A percentile compares a stretch with the other conserved stretches of the same genome.
Evolutionary conservation across 805 yeast genomes (phyloP).

Genomic region (Zygosaccharomyces siamensis): DNA sequence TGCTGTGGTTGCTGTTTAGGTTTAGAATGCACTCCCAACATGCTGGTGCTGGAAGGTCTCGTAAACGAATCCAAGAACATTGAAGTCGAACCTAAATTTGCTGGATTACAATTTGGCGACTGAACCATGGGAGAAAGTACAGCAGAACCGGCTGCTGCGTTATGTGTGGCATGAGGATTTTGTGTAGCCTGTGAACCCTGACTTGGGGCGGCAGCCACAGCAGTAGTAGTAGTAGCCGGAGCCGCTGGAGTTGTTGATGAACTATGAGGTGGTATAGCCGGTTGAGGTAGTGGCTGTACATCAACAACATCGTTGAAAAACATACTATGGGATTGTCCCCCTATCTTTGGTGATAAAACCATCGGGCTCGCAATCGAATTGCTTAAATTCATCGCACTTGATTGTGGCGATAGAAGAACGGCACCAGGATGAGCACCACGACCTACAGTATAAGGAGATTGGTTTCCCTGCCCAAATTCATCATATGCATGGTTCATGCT

Average conservation of each 20-base stretch:
- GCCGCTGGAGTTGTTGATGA: neutral
- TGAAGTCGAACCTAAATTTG: slow-evolving; percentile 13
- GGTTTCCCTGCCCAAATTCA: slow-evolving; percentile 25
- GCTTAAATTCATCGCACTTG: slow-evolving; percentile 21
- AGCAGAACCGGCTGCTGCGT: slow-evolving; percentile 32
- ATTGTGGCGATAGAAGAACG: slow-evolving; percentile 35
- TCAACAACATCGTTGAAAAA: slow-evolving; percentile 25
- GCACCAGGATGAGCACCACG: slow-evolving; percentile 42
- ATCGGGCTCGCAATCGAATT: slow-evolving; percentile 16
- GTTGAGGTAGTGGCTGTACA: slow-evolving; percentile 19
- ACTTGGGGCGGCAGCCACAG: neutral
- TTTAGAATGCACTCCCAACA: slow-evolving; percentile 10
- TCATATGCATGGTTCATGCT: slow-evolving; percentile 18
- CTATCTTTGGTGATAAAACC: slow-evolving; percentile 15
- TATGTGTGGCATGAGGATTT: slow-evolving; percentile 7
- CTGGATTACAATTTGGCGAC: slow-evolving; percentile 17
- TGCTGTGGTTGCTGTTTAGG: slow-evolving; percentile 8
- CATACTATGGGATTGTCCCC: slow-evolving; percentile 15
- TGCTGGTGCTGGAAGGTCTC: slow-evolving; percentile 19
- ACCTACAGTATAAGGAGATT: slow-evolving; percentile 26
- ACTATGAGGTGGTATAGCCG: slow-evolving; percentile 9
- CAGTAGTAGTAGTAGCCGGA: slow-evolving; percentile 2
- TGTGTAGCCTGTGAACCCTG: slow-evolving; percentile 1
- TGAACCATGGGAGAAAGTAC: slow-evolving; percentile 24
- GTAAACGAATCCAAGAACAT: slow-evolving; percentile 23